Evolutionary conservation across 2,329 filamentous ascomycete genomes (phyloP), one percentile per base, ranked within the genome.

Genomic region (Venturia pyrina): DNA sequence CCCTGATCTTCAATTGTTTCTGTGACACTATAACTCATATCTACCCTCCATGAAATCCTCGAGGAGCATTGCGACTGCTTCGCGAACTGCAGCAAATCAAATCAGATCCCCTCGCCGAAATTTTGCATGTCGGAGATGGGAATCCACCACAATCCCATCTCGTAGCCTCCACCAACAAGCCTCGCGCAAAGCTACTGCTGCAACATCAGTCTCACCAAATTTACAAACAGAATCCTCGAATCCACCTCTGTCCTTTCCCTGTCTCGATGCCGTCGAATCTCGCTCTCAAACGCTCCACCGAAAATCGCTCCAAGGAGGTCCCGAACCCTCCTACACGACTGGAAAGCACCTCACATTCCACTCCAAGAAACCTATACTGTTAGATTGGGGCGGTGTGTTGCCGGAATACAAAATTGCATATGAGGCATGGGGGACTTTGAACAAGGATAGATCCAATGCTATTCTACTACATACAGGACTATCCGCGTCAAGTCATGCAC

Each of bases 401-500:
- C 90, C 89, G 19, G 87, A 92, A 71, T 98, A 96, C 73, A 86
- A 92, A 70, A 85, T 98, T 67, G 93, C 93, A 37, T 97, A 96
- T 76, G 93, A 98, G 77, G 89, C 91, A 0, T 98, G 93, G 93
- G 93, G 93, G 2, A 79, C 79, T 43, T 79, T 96, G 74, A 96
- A 96, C 73, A 78, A 82, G 21, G 87, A 92, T 76, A 89, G 85
- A 76, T 91, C 86, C 73, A 99, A 99, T 75, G 92, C 88, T 4
- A 95, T 99, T 68, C 83, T 99, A 10, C 79, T 99, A 1, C 92
- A 98, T 75, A 99, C 95, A 0, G 95, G 95, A 10, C 83, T 99
- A 5, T 97, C 93, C 0, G 95, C 95, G n/a, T 97, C 93, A 7
- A 98, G 93, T 66, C 95, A 99, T 78, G 95, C 95, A 1, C 93